These are phyloP conservation scores for Sorghum bicolor DNA, from an alignment of 176 grass and related monocot genomes.

Conservation along the genomic window DNA sequence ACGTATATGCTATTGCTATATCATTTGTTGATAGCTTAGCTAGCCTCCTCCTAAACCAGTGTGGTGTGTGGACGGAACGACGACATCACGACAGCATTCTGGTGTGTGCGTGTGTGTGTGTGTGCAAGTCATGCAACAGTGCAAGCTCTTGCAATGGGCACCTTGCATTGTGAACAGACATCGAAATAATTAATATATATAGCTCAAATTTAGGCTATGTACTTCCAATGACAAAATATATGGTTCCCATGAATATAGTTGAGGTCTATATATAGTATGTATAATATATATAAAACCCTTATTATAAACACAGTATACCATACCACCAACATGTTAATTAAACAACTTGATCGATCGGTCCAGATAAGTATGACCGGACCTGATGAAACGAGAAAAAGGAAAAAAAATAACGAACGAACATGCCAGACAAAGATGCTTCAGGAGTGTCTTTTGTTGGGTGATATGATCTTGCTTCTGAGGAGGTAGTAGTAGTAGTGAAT, in stretches of 20 bases:
- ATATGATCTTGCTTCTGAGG: conserved; percentile 43
- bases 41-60: too few species aligned
- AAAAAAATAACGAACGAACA: background rate
- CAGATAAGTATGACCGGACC: conserved; percentile 3
- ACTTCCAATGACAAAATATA: conserved; percentile 13
- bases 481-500: background rate
- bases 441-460: conserved; percentile 8
- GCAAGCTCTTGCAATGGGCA: too few species aligned
- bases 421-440: background rate
- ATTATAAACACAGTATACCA: conserved; percentile 41
- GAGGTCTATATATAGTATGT: background rate
- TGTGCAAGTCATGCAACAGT: too few species aligned
- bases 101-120: too few species aligned
- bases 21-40: too few species aligned
- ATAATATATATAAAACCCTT: conserved; percentile 5
- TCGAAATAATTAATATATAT: too few species aligned
- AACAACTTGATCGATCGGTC: conserved; percentile 25
- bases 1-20: too few species aligned
- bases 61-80: too few species aligned
- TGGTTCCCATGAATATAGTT: background rate
- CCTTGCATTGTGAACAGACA: too few species aligned
- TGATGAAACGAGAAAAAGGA: background rate
- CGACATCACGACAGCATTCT: too few species aligned
- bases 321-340: conserved; percentile 21
- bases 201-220: too few species aligned